These are phyloP conservation scores for Vitis cinerea DNA, from an alignment of 164 flowering plant genomes.

Conservation along the genomic window DNA sequence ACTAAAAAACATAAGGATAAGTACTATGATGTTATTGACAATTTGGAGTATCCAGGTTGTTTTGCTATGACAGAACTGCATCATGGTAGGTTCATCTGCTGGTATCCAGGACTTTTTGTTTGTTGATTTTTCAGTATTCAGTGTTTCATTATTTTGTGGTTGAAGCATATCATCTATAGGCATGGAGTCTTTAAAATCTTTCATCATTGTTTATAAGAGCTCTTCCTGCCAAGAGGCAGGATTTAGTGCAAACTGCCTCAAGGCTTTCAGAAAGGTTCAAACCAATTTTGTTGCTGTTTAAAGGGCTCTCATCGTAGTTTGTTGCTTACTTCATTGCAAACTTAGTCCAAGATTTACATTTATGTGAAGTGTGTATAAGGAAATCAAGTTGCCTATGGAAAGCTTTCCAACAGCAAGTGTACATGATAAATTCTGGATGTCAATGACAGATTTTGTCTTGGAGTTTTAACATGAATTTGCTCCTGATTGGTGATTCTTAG, in stretches of 20 bases:
- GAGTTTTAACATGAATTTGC: no score
- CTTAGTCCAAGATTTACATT: background rate
- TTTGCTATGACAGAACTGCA: slow-evolving; percentile 99
- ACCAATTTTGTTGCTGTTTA: background rate
- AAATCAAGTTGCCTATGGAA: no score
- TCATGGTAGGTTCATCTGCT: slow-evolving; percentile 55
- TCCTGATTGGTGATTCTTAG: no score
- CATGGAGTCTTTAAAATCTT: background rate
- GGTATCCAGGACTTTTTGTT: background rate
- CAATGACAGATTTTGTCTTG: no score
- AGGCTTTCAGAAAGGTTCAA: background rate
- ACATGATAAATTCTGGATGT: no score
- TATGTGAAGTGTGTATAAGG: no score
- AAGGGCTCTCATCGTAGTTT: no score
- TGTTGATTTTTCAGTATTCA: background rate
- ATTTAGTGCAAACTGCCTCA: background rate
- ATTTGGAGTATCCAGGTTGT: slow-evolving; percentile 84
- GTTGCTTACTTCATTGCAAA: background rate
- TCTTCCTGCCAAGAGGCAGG: background rate
- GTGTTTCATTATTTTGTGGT: background rate
- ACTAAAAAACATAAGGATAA: slow-evolving; percentile 86
- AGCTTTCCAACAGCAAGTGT: no score
- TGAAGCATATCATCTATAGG: background rate
- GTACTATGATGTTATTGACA: slow-evolving; percentile 81
- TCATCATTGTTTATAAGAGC: background rate